A percentile compares a stretch with the other conserved stretches of the same genome.
Conservation (phyloP, 208 protist genomes). For the Hexamita inflata region DNA sequence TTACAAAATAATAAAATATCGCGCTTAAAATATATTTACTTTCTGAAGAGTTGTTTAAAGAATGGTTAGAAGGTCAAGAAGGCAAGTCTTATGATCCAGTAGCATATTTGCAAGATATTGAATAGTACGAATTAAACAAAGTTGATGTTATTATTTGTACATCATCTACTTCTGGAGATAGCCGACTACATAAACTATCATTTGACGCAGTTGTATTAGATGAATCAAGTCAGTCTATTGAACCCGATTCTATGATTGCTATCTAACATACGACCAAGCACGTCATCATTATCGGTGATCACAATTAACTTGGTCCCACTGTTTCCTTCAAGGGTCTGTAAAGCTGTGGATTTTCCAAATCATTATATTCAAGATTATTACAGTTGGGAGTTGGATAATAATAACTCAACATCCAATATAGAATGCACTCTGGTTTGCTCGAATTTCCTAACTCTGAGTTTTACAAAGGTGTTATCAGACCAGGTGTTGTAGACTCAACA, state of each 20-base stretch:
- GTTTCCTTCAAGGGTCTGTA: constrained; percentile 72
- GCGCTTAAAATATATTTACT: background rate
- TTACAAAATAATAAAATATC: no score
- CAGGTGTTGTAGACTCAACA: constrained; percentile 65
- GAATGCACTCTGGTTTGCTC: constrained; percentile 84
- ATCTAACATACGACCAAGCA: constrained; percentile 73
- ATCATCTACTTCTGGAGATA: constrained; percentile 57
- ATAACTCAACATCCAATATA: constrained; percentile 78
- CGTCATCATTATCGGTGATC: constrained; percentile 71
- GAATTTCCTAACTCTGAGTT: constrained; percentile 79
- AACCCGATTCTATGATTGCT: constrained; percentile 82
- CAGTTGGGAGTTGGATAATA: constrained; percentile 62
- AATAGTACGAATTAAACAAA: background rate
- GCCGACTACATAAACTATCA: constrained; percentile 54
- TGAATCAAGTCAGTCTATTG: constrained; percentile 74
- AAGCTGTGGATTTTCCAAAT: constrained; percentile 62
- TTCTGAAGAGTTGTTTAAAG: background rate
- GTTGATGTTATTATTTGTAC: background rate
- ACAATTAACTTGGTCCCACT: constrained; percentile 80
- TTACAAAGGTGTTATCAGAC: constrained; percentile 82
- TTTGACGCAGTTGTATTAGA: constrained; percentile 80
- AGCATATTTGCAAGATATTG: constrained; percentile 12
- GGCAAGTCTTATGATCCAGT: background rate
- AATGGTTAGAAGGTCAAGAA: background rate
- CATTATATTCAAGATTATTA: constrained; percentile 80